Percentiles rank a stretch among this genome's conserved stretches.
Conservation (phyloP, 2,329 filamentous ascomycete species). For the Pseudogymnoascus sp. region DNA sequence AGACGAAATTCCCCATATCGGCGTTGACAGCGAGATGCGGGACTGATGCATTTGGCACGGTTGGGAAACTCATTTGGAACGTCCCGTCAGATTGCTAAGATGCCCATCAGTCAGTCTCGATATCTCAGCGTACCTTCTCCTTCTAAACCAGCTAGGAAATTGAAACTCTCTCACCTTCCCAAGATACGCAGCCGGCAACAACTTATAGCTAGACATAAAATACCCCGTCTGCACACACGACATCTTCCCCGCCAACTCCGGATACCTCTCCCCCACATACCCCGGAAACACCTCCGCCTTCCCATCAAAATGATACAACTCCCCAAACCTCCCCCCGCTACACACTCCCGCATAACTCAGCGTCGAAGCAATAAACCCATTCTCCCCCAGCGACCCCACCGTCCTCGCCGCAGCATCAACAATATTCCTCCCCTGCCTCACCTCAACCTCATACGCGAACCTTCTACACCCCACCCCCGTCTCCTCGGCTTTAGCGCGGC, state of each 20-base stretch:
- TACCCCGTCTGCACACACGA: constrained; percentile 42
- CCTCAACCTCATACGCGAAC: constrained; percentile 42
- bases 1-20: constrained; percentile 41
- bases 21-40: constrained; percentile 41
- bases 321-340: constrained; percentile 38
- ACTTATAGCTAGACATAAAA: constrained; percentile 35
- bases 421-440: constrained; percentile 46
- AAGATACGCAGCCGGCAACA: constrained; percentile 40
- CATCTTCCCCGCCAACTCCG: constrained; percentile 40
- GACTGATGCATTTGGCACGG: constrained; percentile 29
- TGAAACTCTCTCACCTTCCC: constrained; percentile 31
- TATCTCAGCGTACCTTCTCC: not conserved
- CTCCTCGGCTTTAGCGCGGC: constrained; percentile 32
- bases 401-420: constrained; percentile 42
- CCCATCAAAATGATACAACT: constrained; percentile 45
- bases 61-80: constrained; percentile 42
- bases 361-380: constrained; percentile 40
- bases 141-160: not conserved
- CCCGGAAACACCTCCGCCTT: constrained; percentile 42
- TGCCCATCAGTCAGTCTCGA: not conserved
- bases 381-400: constrained; percentile 34
- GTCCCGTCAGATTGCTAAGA: constrained; percentile 33
- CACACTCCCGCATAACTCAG: constrained; percentile 41
- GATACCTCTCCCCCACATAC: constrained; percentile 38
- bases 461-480: constrained; percentile 35